Percentiles rank a stretch among this genome's conserved stretches.
Evolutionary conservation across 2,329 filamentous ascomycete genomes (phyloP).

Genomic region (Talaromyces sp.): DNA sequence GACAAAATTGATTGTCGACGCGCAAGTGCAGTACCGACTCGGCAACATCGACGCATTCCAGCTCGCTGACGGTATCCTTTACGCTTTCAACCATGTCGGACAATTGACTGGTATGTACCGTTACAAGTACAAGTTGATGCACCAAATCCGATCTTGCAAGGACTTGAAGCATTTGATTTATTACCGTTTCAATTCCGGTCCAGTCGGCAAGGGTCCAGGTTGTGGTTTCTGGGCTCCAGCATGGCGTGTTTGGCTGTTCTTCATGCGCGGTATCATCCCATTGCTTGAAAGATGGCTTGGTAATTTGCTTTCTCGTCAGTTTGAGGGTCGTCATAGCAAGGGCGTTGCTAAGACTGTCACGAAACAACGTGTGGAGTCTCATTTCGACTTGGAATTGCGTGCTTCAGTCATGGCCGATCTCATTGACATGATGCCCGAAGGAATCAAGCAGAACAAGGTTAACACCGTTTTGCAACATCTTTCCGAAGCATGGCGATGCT

Average conservation of each 20-base stretch:
- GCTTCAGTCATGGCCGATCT: slow-evolving; percentile 98
- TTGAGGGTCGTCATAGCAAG: slow-evolving; percentile 97
- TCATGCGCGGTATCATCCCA: slow-evolving; percentile 97
- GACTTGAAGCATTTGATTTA: slow-evolving; percentile 99
- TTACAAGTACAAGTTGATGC: slow-evolving; percentile 99
- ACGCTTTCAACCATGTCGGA: slow-evolving; percentile 98
- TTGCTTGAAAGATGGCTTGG: slow-evolving; percentile 95
- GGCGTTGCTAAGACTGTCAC: slow-evolving; percentile 98
- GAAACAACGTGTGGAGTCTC: slow-evolving; percentile 97
- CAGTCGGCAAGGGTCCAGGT: slow-evolving; percentile 94
- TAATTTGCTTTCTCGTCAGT: slow-evolving; percentile 93
- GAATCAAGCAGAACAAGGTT: slow-evolving; percentile 99
- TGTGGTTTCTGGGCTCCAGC: slow-evolving; percentile 99
- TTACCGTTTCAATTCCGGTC: slow-evolving; percentile 95
- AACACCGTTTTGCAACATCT: slow-evolving; percentile 96
- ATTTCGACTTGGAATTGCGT: slow-evolving; percentile 94
- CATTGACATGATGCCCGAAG: slow-evolving; percentile 99
- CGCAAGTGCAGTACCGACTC: slow-evolving; percentile 94
- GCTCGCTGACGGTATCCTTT: slow-evolving; percentile 96
- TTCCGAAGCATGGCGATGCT: slow-evolving; percentile 97
- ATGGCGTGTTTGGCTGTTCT: slow-evolving; percentile 98
- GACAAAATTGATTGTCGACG: slow-evolving; percentile 97
- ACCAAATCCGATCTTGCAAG: slow-evolving; percentile 98
- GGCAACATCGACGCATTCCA: slow-evolving; percentile 99
- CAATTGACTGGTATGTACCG: slow-evolving; percentile 99